Conservation (phyloP, 768 basidiomycete species). For the Solioccasus polychromus region DNA sequence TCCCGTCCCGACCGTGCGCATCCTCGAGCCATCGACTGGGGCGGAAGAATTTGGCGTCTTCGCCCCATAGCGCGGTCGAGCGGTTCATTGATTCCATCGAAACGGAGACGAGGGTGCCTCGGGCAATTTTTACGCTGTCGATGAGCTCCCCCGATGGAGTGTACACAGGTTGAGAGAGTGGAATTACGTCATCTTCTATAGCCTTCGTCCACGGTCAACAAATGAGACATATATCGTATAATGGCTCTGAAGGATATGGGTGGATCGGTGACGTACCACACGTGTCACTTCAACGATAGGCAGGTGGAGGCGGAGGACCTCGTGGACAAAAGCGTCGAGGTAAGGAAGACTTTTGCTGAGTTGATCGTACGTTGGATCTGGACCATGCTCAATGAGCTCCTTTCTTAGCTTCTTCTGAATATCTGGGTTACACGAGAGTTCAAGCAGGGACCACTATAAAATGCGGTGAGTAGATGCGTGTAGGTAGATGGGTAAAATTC, state of each 20-base stretch:
- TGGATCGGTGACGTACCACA: conserved; percentile 6
- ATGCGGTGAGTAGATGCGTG: background rate
- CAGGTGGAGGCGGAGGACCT: conserved; percentile 44
- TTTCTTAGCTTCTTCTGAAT: conserved; percentile 47
- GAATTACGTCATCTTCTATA: conserved; percentile 53
- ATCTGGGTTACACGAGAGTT: conserved; percentile 44
- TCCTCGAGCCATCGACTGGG: conserved; percentile 62
- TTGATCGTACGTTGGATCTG: conserved; percentile 55
- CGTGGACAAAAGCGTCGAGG: conserved; percentile 49
- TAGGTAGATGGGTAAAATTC: background rate
- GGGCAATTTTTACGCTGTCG: conserved; percentile 40
- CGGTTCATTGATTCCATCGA: conserved; percentile 49
- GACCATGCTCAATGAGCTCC: conserved; percentile 41
- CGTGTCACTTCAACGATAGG: conserved; percentile 26
- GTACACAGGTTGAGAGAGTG: conserved; percentile 45
- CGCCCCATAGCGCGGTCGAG: conserved; percentile 56
- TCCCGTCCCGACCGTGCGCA: conserved; percentile 10
- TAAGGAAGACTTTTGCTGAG: conserved; percentile 48
- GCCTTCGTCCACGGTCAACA: conserved; percentile 30
- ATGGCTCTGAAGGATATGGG: too few species aligned
- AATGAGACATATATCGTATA: background rate
- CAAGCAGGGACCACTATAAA: conserved; percentile 57
- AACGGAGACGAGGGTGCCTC: conserved; percentile 43
- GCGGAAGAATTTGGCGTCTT: conserved; percentile 52
- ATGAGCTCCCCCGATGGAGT: conserved; percentile 39